Evolutionary conservation across 2,329 filamentous ascomycete species (phyloP).

Genomic region (Camptophora hylomeconis): DNA sequence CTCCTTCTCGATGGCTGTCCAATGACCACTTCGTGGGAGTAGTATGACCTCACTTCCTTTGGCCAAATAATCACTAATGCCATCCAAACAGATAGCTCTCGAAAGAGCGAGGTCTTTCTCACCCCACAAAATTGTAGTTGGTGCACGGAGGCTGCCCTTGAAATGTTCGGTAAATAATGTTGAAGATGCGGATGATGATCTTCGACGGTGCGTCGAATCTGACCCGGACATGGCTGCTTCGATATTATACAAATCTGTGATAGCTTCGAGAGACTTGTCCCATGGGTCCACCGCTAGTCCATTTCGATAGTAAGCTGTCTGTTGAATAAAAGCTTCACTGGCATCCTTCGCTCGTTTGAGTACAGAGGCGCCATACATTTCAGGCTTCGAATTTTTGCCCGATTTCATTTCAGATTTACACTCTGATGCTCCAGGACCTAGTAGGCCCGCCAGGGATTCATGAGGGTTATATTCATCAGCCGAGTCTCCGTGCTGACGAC

Average conservation of each 20-base stretch:
- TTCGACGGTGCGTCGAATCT: slow-evolving; percentile 12
- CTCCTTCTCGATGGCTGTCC: slow-evolving; percentile 36
- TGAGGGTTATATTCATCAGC: slow-evolving; percentile 26
- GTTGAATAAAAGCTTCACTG: slow-evolving; percentile 35
- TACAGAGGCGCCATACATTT: slow-evolving; percentile 31
- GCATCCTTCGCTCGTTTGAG: slow-evolving; percentile 22
- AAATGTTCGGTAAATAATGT: slow-evolving; percentile 31
- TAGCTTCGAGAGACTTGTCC: slow-evolving; percentile 39
- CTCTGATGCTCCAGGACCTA: slow-evolving; percentile 38
- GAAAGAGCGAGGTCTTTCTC: slow-evolving; percentile 39
- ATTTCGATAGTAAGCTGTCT: slow-evolving; percentile 42
- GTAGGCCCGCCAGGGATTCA: slow-evolving; percentile 37
- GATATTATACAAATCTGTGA: slow-evolving; percentile 35
- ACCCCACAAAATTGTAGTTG: slow-evolving; percentile 42
- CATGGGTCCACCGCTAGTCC: slow-evolving; percentile 32
- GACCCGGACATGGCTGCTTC: slow-evolving; percentile 14
- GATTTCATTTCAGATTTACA: slow-evolving; percentile 20
- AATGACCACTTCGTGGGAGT: slow-evolving; percentile 40
- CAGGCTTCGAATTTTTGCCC: slow-evolving; percentile 13
- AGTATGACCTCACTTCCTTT: slow-evolving; percentile 37
- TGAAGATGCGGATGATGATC: slow-evolving; percentile 11
- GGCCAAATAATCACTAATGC: slow-evolving; percentile 38
- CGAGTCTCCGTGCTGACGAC: slow-evolving; percentile 22
- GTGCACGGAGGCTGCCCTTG: slow-evolving; percentile 36
- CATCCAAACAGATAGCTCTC: slow-evolving; percentile 35